These are phyloP conservation scores for Backusella australiensis DNA, from an alignment of 192 early-diverging fungal species.

Conservation along the genomic window DNA sequence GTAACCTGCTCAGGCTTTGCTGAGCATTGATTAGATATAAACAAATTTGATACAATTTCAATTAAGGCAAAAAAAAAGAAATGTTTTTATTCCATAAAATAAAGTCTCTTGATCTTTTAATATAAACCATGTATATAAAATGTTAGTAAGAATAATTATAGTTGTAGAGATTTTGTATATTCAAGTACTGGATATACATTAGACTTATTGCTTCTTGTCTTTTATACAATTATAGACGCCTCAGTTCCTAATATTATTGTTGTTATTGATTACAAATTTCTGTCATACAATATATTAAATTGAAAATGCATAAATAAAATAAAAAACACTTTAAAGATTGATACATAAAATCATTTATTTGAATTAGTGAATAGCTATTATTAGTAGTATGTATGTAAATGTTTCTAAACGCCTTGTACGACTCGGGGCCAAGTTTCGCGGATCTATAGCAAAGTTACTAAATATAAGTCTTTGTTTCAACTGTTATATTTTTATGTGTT, in stretches of 20 bases:
- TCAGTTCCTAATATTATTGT: not conserved
- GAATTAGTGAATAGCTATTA: not conserved
- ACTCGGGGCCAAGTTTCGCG: constrained; percentile 41
- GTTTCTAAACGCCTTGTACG: constrained; percentile 33
- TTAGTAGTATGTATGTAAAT: not conserved
- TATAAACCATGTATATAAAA: not conserved
- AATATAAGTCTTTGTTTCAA: not conserved
- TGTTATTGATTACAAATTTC: not conserved
- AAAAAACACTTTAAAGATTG: not conserved
- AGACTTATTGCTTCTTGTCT: not conserved
- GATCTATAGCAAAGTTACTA: constrained; percentile 18
- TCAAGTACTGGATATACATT: not conserved
- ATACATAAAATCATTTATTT: not conserved
- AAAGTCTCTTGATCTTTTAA: not conserved
- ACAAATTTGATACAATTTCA: not conserved
- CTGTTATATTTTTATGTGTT: not conserved
- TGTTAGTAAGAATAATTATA: not conserved
- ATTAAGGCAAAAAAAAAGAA: not conserved
- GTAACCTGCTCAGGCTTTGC: not conserved
- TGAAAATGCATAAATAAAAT: not conserved
- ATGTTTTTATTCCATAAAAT: not conserved
- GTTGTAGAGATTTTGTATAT: not conserved
- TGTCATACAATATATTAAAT: too few relatives aligned
- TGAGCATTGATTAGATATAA: not conserved
- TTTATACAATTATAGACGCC: not conserved